Evolutionary conservation across 495 filamentous ascomycete species (phyloP).

Genomic region (Hamigera avellanea): DNA sequence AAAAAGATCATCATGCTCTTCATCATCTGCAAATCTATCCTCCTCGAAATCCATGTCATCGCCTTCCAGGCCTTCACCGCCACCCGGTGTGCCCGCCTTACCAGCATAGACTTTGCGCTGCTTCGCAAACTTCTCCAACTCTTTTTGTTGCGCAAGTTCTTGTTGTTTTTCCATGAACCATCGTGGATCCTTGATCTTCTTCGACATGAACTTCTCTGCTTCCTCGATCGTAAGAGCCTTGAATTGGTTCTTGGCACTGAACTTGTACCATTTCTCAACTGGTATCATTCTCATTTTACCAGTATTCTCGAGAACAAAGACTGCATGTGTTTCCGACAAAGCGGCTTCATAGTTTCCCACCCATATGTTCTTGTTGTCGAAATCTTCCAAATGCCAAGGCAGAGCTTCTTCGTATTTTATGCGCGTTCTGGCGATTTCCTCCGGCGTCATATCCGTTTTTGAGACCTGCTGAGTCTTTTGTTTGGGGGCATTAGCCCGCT

Average conservation of each 20-base stretch:
- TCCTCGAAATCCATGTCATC: constrained; percentile 52
- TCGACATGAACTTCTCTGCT: constrained; percentile 69
- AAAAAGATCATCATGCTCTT: constrained; percentile 71
- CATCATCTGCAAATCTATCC: constrained; percentile 74
- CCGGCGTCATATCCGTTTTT: constrained; percentile 73
- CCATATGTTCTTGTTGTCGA: constrained; percentile 87
- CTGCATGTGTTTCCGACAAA: constrained; percentile 64
- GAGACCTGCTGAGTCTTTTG: constrained; percentile 57
- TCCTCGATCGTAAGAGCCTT: constrained; percentile 73
- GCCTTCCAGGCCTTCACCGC: constrained; percentile 41
- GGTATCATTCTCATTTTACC: constrained; percentile 75
- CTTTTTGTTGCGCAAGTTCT: constrained; percentile 34
- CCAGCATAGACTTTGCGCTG: constrained; percentile 33
- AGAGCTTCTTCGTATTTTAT: constrained; percentile 89
- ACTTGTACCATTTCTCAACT: constrained; percentile 90
- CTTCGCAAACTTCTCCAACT: constrained; percentile 38
- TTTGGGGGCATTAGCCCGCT: constrained; percentile 46
- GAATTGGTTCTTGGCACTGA: constrained; percentile 72
- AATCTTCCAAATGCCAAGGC: constrained; percentile 95
- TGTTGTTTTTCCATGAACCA: constrained; percentile 66
- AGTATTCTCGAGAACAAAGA: constrained; percentile 52
- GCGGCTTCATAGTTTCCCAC: constrained; percentile 80
- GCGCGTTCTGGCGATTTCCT: constrained; percentile 63
- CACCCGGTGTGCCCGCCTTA: constrained; percentile 21
- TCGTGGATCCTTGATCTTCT: constrained; percentile 56